Conservation (phyloP, 768 basidiomycete species). For the Grammothele lineata region DNA sequence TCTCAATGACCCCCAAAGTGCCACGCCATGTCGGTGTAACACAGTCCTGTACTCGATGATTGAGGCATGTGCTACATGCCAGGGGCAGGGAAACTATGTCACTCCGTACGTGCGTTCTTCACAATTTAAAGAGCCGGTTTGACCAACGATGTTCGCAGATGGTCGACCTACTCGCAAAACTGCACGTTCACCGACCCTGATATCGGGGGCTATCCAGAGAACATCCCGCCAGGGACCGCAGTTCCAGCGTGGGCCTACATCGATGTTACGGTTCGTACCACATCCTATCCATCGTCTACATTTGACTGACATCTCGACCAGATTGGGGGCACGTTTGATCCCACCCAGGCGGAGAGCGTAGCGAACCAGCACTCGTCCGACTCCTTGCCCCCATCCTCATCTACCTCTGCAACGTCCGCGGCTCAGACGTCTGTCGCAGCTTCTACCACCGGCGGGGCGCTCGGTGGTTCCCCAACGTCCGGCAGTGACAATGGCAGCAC, state of each 20-base stretch:
- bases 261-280: slow-evolving; percentile 8
- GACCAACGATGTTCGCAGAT: not conserved
- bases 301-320: no score
- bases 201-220: slow-evolving; percentile 6
- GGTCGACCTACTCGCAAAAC: slow-evolving; percentile 1
- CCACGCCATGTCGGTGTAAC: slow-evolving; percentile 9
- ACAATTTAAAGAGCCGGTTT: no score
- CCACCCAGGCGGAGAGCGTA: no score
- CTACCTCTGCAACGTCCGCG: not conserved
- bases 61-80: slow-evolving; percentile 9
- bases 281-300: no score
- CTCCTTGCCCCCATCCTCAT: not conserved
- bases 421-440: slow-evolving; percentile 1
- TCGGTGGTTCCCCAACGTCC: not conserved
- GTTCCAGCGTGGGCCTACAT: slow-evolving; percentile 14
- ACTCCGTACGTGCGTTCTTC: slow-evolving; percentile 8
- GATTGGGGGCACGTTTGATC: no score
- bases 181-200: not conserved
- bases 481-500: not conserved
- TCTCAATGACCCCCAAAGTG: not conserved
- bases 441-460: no score
- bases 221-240: slow-evolving; percentile 2
- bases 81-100: slow-evolving; percentile 1
- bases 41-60: slow-evolving; percentile 11
- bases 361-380: not conserved